A percentile compares a stretch with the other conserved stretches of the same genome.
phyloP scores from a whole-genome alignment of 2,329 filamentous ascomycete species.

The Fusarium sp. region DNA sequence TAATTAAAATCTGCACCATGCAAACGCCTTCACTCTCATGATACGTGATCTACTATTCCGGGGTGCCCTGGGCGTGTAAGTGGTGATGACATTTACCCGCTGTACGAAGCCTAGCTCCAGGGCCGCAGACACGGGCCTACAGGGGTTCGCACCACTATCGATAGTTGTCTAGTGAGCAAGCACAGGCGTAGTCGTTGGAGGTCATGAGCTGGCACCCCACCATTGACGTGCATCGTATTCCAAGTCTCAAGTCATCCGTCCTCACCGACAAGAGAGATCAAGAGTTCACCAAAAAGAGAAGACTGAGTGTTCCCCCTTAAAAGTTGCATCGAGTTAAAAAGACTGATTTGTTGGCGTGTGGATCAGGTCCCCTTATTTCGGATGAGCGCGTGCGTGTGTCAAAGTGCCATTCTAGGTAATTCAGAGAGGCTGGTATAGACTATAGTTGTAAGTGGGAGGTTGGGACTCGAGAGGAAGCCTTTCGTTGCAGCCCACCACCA shows the following conservation, averaged over 20 bases:
- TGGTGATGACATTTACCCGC: conserved; percentile 39
- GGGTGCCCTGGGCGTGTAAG: conserved; percentile 33
- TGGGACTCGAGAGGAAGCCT: conserved; percentile 48
- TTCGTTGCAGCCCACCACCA: conserved; percentile 42
- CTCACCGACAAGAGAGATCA: conserved; percentile 16
- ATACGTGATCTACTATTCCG: conserved; percentile 18
- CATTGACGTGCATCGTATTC: conserved; percentile 28
- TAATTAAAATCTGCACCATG: conserved; percentile 42
- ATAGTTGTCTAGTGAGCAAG: conserved; percentile 48
- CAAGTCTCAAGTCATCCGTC: conserved; percentile 29
- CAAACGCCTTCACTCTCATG: conserved; percentile 27
- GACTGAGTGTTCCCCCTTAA: conserved; percentile 34
- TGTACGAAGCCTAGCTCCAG: conserved; percentile 39
- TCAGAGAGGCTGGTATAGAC: conserved; percentile 49
- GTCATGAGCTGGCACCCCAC: conserved; percentile 47
- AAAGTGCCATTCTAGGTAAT: conserved; percentile 35
- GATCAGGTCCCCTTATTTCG: conserved; percentile 40
- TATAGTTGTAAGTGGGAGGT: conserved; percentile 52
- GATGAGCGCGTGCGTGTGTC: conserved; percentile 25
- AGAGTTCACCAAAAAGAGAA: conserved; percentile 30
- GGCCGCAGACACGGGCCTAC: conserved; percentile 21
- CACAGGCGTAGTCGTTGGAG: conserved; percentile 31
- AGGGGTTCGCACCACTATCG: conserved; percentile 37
- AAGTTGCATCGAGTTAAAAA: conserved; percentile 18
- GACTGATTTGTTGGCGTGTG: conserved; percentile 41